These are phyloP conservation scores for Xylogone sp. DNA, from an alignment of 2,329 filamentous ascomycete species.

Conservation along the genomic window DNA sequence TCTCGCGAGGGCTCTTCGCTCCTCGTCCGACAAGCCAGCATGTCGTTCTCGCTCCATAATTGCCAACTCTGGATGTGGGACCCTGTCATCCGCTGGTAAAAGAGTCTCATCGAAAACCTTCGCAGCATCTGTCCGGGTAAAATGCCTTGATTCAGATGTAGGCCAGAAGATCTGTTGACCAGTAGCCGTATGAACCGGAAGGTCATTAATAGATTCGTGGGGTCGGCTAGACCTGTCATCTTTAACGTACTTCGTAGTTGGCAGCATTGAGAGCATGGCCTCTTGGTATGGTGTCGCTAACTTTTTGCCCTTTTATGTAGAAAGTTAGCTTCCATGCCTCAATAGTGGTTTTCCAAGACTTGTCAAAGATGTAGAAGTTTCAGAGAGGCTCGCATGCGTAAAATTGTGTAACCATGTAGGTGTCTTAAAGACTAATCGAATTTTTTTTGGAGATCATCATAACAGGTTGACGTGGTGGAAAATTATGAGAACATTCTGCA, in stretches of 20 bases:
- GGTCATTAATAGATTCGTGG: conserved; percentile 61
- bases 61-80: conserved; percentile 61
- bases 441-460: conserved; percentile 69
- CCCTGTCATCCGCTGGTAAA: conserved; percentile 56
- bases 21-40: conserved; percentile 30
- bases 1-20: conserved; percentile 26
- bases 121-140: conserved; percentile 63
- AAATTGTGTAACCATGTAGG: conserved; percentile 81
- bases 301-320: conserved; percentile 60
- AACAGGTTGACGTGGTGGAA: conserved; percentile 12
- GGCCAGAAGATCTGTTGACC: conserved; percentile 63
- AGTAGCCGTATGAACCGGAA: conserved; percentile 58
- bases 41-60: conserved; percentile 46
- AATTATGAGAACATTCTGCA: conserved; percentile 16
- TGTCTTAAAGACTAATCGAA: conserved; percentile 99
- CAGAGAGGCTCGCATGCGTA: conserved; percentile 75
- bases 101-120: conserved; percentile 58
- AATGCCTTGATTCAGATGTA: conserved; percentile 58
- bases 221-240: conserved; percentile 40
- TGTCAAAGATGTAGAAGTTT: conserved; percentile 31
- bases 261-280: conserved; percentile 77
- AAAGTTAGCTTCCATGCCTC: conserved; percentile 16
- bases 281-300: conserved; percentile 73
- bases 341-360: conserved; percentile 3
- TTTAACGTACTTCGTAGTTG: conserved; percentile 59